Evolutionary conservation across 2,329 filamentous ascomycete species (phyloP), one percentile per base, ranked within the genome.

Genomic region (Diaporthe sp.): DNA sequence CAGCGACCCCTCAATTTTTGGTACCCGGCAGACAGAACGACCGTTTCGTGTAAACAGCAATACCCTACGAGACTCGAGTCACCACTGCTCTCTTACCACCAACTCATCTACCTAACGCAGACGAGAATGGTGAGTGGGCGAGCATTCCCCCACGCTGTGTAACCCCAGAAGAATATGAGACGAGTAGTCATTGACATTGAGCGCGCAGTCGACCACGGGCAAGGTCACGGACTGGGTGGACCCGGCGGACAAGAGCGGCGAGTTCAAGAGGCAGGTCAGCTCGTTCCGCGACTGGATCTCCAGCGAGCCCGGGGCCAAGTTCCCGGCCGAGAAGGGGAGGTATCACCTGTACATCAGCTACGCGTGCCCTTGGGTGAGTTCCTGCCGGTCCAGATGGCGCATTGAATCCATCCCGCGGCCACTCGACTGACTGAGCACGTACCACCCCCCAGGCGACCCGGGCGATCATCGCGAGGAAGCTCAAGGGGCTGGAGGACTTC

Each of bases 271-370:
- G 77, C 94, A 95, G 83, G 89, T 90, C 77, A 97, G 94, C 76
- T 90, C 92, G 73, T 98, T 98, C 86, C 92, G 97, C 76, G 91
- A 94, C 84, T 94, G 88, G 84, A 94, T 98, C 84, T 95, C 94
- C 44, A 90, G 89, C 77, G 91, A 94, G 79, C 85, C 91, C 1
- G 92, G 90, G 57, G 93, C 94, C 7, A 86, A 92, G 83, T 98
- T 95, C 80, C 94, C 95, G 7, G 90, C 95, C 0, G 96, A 98
- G 86, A 95, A 94, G 85, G 95, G 90, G 72, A 90, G 97, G 74
- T 99, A 99, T 84, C 97, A 99, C 85, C 91, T 99, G 80, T 99
- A 96, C 83, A 93, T 98, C 79, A 96, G 94, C 81, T 98, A 98
- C 85, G 96, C 96, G 9, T 98, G 96, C 84, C 96, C 96, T 5